Base-by-base conservation (phyloP, 106 monocot genomes). In the Iris macrosiphon region DNA sequence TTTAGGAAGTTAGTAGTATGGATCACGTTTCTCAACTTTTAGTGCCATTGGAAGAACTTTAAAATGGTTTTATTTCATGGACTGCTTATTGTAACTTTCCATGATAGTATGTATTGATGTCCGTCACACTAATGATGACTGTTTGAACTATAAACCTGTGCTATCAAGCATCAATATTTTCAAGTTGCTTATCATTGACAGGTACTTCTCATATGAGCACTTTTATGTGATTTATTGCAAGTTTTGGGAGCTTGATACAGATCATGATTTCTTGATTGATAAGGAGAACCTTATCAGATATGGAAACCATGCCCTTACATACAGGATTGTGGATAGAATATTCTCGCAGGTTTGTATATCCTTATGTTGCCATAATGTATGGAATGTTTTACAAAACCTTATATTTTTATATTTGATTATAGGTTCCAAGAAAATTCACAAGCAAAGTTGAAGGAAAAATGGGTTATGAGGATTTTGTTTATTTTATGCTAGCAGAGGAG, bases 381-480 rank as follows among this genome's bases (percentile, higher is more conserved):
- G n/a, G n/a, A n/a, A n/a, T n/a, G n/a, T n/a, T n/a, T n/a, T n/a
- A n/a, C n/a, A n/a, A n/a, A 19, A 40, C 32, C 28, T 40, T 30
- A 21, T 9, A 19, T 45, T 33, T 18, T 26, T 14, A 48, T 22
- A 31, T 56, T 31, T 31, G 17, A 25, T 23, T 24, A 2, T 60
- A 93, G 93, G 58, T 93, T 60, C 83, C 93, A 39, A 74, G 93
- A 58, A 87, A 87, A 49, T 93, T 93, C 55, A 83, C 71, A 15
- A 80, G 93, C 59, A 83, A 80, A 43, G 74, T 75, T 40, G 80
- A 87, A 80, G 93, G 93, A 31, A 93, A 93, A 64, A 87, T 93
- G 93, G 69, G 87, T 31, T 92, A 92, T 69, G 92, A 92, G 67
- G 92, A 92, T 72, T 92, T 87, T 74, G 92, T 92, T 53, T 83